phyloP scores from a whole-genome alignment of 2,329 filamentous ascomycete species.

The Arachnopeziza araneosa region DNA sequence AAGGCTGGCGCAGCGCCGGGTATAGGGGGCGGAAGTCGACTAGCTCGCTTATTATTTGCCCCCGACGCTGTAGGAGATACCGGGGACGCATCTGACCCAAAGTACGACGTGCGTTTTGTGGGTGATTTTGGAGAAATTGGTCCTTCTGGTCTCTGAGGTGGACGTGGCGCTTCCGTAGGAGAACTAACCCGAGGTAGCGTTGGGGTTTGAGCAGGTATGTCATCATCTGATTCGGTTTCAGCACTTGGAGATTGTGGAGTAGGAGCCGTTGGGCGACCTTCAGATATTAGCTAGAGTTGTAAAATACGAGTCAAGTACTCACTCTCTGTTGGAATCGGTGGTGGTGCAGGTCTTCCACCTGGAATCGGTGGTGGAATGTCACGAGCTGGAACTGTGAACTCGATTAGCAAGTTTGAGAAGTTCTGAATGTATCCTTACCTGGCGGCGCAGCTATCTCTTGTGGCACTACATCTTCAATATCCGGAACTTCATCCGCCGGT shows the following conservation, averaged over 20 bases:
- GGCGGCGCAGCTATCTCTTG: constrained; percentile 33
- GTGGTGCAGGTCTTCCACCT: constrained; percentile 47
- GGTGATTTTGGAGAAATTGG: constrained; percentile 39
- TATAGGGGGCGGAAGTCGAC: constrained; percentile 53
- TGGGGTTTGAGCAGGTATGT: constrained; percentile 56
- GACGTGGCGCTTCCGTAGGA: constrained; percentile 35
- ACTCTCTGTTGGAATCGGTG: constrained; percentile 57
- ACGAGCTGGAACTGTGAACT: constrained; percentile 23
- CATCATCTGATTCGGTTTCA: constrained; percentile 85
- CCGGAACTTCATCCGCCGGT: constrained; percentile 43
- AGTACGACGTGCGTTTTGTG: constrained; percentile 31
- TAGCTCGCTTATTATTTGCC: constrained; percentile 46
- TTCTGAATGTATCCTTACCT: constrained; percentile 13
- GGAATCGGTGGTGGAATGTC: constrained; percentile 30
- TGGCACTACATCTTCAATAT: constrained; percentile 46
- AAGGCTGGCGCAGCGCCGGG: constrained; percentile 44
- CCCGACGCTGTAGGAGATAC: constrained; percentile 36
- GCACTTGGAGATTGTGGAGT: constrained; percentile 61
- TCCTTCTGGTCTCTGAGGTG: constrained; percentile 40
- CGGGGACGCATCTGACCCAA: constrained; percentile 29
- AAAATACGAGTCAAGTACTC: constrained; percentile 34
- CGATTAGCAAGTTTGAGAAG: constrained; percentile 5
- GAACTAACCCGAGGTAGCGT: constrained; percentile 39
- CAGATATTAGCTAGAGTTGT: constrained; percentile 25
- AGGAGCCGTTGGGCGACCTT: constrained; percentile 59